Base-by-base conservation (phyloP, 805 yeast genomes). In the Schwanniomyces sp. region DNA sequence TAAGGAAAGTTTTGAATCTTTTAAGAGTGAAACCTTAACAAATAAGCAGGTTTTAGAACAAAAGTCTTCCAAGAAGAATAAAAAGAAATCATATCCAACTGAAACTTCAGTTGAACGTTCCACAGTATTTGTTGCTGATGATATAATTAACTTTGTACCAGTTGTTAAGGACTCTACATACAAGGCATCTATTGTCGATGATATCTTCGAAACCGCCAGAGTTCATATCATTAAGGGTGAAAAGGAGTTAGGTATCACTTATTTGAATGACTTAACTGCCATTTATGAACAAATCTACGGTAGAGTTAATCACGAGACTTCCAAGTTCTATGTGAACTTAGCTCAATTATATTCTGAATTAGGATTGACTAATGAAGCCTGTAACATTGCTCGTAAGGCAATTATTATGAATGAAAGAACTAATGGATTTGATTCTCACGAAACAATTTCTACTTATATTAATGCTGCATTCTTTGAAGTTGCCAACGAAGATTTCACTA, bases 281-380 rank as follows among this genome's bases (percentile, higher is more conserved):
- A 75, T 90, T 46, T 81, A 82, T 52, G 96, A 91, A 63, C 96
- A 90, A 61, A 82, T 89, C 27, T 88, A 88, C 57, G 97, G 98
- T 27, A 63, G 76, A 25, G 78, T 92, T 27, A 94, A 91, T 59
- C 79, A 86, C 7, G 90, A 85, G 55, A 87, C 91, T 26, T 90
- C 92, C 11, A 79, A 79, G 44, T 83, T 84, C 30, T 86, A 85
- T 59, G 70, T 83, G 37, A 72, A 80, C 8, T 72, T 90, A 41
- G 86, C 95, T 11, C 82, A 84, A 51, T 65, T 83, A 16, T 88
- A 82, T 68, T 76, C 81, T 48, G 90, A 85, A 49, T 62, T 81
- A 40, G 82, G 82, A 12, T 68, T 78, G 56, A 62, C 69, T 17
- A 69, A 72, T 21, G 84, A 81, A 53, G 91, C 97, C 10, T 75